These are phyloP conservation scores for Monosporascus sp. DNA, from an alignment of 2,329 filamentous ascomycete species.

Conservation along the genomic window DNA sequence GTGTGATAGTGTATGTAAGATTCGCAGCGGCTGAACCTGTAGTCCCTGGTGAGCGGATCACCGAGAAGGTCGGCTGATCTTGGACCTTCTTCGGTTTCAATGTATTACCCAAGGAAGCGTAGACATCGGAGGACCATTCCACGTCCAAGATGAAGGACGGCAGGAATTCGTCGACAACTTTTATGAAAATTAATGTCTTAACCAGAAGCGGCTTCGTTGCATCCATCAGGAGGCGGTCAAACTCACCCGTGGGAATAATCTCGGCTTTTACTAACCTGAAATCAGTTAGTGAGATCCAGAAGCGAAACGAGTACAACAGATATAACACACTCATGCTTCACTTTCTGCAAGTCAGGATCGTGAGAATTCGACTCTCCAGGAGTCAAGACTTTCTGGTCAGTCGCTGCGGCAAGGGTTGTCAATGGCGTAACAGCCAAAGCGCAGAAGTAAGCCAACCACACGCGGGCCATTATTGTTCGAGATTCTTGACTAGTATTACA, in stretches of 20 bases:
- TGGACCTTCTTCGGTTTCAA: slow-evolving; percentile 29
- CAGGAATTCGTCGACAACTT: slow-evolving; percentile 57
- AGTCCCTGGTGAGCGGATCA: slow-evolving; percentile 15
- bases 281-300: not conserved
- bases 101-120: slow-evolving; percentile 49
- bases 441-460: not conserved
- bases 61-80: slow-evolving; percentile 27
- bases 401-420: not conserved
- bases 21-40: slow-evolving; percentile 3
- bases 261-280: slow-evolving; percentile 24
- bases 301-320: not conserved
- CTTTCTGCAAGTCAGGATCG: not conserved
- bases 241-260: slow-evolving; percentile 29
- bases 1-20: slow-evolving; percentile 25
- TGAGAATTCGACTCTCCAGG: not conserved
- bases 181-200: not conserved
- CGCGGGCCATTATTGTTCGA: too few species aligned
- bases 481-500: too few species aligned
- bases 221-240: not conserved
- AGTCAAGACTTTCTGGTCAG: not conserved
- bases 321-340: slow-evolving; percentile 1
- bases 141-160: slow-evolving; percentile 47
- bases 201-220: too few species aligned
- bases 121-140: slow-evolving; percentile 38
- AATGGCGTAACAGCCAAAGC: not conserved